Conservation (phyloP, 202 grass and related monocot genomes). For the Musa balbisiana region DNA sequence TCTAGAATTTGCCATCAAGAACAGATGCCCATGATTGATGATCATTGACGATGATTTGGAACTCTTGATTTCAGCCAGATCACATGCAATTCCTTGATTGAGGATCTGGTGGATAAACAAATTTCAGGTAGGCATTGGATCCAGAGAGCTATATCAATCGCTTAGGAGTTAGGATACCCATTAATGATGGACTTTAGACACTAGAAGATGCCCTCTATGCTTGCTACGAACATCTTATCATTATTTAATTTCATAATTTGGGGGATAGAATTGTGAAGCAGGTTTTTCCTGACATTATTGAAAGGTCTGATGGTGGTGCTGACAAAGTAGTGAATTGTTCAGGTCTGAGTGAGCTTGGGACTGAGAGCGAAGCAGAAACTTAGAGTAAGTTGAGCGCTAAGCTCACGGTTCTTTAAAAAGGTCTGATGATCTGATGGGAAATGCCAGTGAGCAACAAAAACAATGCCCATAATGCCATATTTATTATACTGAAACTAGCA, state of each 20-base stretch:
- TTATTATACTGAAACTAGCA: too few species aligned
- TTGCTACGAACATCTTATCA: conserved; percentile 73
- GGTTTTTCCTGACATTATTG: conserved; percentile 71
- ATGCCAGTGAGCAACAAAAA: too few species aligned
- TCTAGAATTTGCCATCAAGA: background rate
- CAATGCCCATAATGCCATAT: too few species aligned
- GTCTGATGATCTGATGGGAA: too few species aligned
- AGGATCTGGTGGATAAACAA: conserved; percentile 26
- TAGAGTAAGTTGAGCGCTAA: background rate
- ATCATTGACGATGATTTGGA: background rate
- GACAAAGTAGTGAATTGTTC: conserved; percentile 6
- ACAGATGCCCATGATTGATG: background rate
- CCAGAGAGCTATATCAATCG: conserved; percentile 72
- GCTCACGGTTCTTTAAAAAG: too few species aligned
- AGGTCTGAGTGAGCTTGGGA: background rate
- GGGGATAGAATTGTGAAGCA: conserved; percentile 86
- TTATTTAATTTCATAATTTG: conserved; percentile 88
- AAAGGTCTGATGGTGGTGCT: conserved; percentile 25
- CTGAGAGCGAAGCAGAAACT: background rate
- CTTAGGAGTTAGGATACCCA: conserved; percentile 92
- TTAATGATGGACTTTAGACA: conserved; percentile 68
- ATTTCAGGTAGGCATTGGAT: conserved; percentile 80
- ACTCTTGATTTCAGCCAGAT: background rate
- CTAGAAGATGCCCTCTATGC: conserved; percentile 72
- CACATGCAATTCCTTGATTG: background rate